These are phyloP conservation scores for Canavalia gladiata DNA, from an alignment of 306 rosid genomes.

Conservation along the genomic window DNA sequence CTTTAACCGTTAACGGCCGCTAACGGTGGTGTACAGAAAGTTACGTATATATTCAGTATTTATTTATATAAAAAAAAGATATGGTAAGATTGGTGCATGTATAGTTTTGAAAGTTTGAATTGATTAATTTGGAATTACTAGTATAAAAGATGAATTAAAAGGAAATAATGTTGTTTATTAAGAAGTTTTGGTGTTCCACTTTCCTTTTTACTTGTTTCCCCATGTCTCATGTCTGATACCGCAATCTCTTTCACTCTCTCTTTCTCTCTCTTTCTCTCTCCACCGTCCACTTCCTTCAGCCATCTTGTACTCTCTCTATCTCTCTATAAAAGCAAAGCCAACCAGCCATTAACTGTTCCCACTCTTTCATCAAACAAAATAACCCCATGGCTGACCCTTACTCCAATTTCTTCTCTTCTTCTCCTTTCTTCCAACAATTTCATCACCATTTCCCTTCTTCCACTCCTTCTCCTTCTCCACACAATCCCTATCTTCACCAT, in stretches of 20 bases:
- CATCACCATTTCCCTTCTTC: conserved; percentile 43
- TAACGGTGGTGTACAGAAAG: conserved; percentile 45
- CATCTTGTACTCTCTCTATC: conserved; percentile 82
- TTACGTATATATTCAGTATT: not conserved
- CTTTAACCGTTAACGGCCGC: conserved; percentile 35
- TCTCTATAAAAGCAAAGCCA: conserved; percentile 59
- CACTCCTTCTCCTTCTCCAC: conserved; percentile 42
- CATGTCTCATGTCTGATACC: conserved; percentile 36
- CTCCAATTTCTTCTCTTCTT: conserved; percentile 56
- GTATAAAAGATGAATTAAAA: not conserved
- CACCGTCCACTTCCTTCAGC: conserved; percentile 88
- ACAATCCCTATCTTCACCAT: conserved; percentile 34
- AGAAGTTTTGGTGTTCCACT: conserved; percentile 33
- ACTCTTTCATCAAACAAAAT: conserved; percentile 28
- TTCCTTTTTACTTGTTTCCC: conserved; percentile 39
- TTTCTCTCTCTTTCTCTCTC: conserved; percentile 52
- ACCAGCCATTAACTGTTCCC: conserved; percentile 57
- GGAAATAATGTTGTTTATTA: conserved; percentile 20
- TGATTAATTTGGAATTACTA: too few species aligned
- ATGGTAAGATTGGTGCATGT: too few species aligned
- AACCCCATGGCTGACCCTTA: conserved; percentile 59
- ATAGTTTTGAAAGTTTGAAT: too few species aligned
- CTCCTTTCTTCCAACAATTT: conserved; percentile 49
- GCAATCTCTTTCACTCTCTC: conserved; percentile 49
- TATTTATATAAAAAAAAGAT: too few species aligned